These are phyloP conservation scores for Neoascochyta sp. DNA, from an alignment of 2,329 filamentous ascomycete genomes.

Conservation along the genomic window DNA sequence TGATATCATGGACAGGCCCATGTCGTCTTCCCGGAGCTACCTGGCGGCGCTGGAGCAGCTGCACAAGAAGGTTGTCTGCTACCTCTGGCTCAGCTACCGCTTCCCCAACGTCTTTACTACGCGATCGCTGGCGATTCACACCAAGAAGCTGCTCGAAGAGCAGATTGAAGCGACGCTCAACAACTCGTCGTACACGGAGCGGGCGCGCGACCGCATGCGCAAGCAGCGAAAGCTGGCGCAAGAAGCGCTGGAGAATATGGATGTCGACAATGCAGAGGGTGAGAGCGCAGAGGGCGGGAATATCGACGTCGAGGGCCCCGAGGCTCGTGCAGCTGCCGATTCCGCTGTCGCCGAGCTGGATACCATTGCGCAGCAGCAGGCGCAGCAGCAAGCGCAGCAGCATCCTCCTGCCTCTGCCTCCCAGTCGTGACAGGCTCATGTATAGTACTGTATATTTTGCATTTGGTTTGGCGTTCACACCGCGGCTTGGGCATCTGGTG, in stretches of 20 bases:
- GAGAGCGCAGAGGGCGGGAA: slow-evolving; percentile 1
- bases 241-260: slow-evolving; percentile 3
- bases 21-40: slow-evolving; percentile 51
- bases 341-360: too few relatives aligned
- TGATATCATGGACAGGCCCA: slow-evolving; percentile 62
- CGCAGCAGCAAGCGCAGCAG: too few relatives aligned
- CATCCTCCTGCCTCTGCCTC: too few relatives aligned
- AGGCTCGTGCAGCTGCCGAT: too few relatives aligned
- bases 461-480: too few relatives aligned
- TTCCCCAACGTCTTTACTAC: slow-evolving; percentile 77
- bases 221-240: slow-evolving; percentile 6
- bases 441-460: too few relatives aligned
- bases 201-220: slow-evolving; percentile 6
- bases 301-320: slow-evolving; percentile 1
- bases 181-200: slow-evolving; percentile 49
- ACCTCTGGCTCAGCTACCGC: slow-evolving; percentile 90
- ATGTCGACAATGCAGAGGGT: too few relatives aligned
- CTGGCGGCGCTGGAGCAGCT: slow-evolving; percentile 69
- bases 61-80: slow-evolving; percentile 78
- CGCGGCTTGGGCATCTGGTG: too few relatives aligned
- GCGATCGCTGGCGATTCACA: slow-evolving; percentile 71
- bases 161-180: slow-evolving; percentile 64
- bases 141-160: slow-evolving; percentile 72
- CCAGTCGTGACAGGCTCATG: too few relatives aligned
- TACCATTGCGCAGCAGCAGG: too few relatives aligned